These are phyloP conservation scores for Talaromyces sp. DNA, from an alignment of 2,329 filamentous ascomycete species.

Conservation along the genomic window DNA sequence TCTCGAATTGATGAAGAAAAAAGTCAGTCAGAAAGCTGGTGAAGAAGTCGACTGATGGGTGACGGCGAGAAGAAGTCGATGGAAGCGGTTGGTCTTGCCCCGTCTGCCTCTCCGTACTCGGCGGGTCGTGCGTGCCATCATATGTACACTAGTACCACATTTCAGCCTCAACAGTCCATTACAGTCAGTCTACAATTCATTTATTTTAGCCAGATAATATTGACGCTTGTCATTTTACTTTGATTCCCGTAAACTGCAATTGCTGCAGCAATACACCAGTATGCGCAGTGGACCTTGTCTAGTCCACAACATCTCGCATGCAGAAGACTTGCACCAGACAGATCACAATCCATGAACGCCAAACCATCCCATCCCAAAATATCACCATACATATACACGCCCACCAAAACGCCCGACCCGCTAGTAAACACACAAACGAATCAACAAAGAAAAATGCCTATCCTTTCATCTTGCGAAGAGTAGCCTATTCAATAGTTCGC, in stretches of 20 bases:
- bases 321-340: no score
- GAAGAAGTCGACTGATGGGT: background rate
- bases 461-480: constrained; percentile 66
- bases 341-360: background rate
- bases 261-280: background rate
- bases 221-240: background rate
- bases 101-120: constrained; percentile 3
- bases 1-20: background rate
- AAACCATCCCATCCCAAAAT: background rate
- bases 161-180: background rate
- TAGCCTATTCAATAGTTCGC: constrained; percentile 48
- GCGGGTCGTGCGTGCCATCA: background rate
- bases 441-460: constrained; percentile 37
- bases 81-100: constrained; percentile 12
- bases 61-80: constrained; percentile 12
- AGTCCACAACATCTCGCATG: background rate
- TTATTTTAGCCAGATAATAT: background rate
- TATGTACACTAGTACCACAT: no score
- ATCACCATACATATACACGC: background rate
- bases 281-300: background rate
- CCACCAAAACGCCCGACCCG: constrained; percentile 1
- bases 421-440: constrained; percentile 1
- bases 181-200: background rate
- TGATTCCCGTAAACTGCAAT: no score
- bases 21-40: background rate